These are phyloP conservation scores for Tremella fuciformis DNA, from an alignment of 768 basidiomycete species.

Conservation along the genomic window DNA sequence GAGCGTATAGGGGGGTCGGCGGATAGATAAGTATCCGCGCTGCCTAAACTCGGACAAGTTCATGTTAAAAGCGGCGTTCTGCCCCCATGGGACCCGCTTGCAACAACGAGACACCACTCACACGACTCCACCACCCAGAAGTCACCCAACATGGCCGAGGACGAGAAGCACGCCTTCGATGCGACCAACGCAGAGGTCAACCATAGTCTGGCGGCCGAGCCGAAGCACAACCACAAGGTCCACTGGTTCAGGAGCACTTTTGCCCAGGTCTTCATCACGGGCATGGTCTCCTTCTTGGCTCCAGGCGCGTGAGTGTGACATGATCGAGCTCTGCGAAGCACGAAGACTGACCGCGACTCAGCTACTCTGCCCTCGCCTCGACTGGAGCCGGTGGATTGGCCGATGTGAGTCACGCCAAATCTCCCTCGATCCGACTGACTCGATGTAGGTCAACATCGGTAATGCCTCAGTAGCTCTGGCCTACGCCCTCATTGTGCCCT, in stretches of 20 bases:
- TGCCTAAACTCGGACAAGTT: too few species aligned
- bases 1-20: too few species aligned
- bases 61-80: too few species aligned
- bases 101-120: background rate
- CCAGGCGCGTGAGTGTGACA: slow-evolving; percentile 10
- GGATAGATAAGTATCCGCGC: too few species aligned
- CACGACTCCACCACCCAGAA: background rate
- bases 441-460: slow-evolving; percentile 10
- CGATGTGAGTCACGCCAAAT: background rate
- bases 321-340: too few species aligned
- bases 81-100: background rate
- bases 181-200: slow-evolving; percentile 2
- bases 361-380: slow-evolving; percentile 15
- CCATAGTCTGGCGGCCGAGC: background rate
- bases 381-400: slow-evolving; percentile 24
- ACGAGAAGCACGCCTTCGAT: background rate
- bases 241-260: slow-evolving; percentile 20
- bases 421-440: background rate
- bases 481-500: slow-evolving; percentile 19
- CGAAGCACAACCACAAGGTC: background rate
- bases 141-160: background rate
- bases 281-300: slow-evolving; percentile 18
- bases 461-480: slow-evolving; percentile 18
- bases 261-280: slow-evolving; percentile 15
- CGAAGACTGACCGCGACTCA: too few species aligned